Base-by-base conservation (phyloP, 2,329 filamentous ascomycete genomes). In the Colletotrichum gigasporum region DNA sequence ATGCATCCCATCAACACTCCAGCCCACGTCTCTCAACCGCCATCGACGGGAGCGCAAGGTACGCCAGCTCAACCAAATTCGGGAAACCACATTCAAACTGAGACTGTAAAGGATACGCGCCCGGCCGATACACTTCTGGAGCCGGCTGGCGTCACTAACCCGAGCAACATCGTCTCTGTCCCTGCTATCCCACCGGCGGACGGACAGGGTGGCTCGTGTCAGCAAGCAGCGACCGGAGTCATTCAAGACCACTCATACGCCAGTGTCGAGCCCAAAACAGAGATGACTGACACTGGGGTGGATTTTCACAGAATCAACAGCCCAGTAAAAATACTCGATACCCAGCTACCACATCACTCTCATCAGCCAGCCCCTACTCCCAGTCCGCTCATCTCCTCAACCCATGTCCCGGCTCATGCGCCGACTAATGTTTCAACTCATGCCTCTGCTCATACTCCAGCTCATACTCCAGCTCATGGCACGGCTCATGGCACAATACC, bases 21-120 rank as follows among this genome's bases (percentile, higher is more conserved):
- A 16, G 35, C 20, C 30, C 30, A 37, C 28, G 18, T 42, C 16
- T 53, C n/a, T 50, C 62, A 62, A 32, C 28, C 57, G 35, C 34
- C 35, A 28, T 12, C 42, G 28, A 18, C 50, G 7, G 35, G 50
- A 50, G 62, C 51, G 35, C 34, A 65, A 65, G 57, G 62, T 65
- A 65, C 50, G 62, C 56, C 57, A 18, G 28, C 26, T 32, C 57
- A 61, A 50, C 8, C 24, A 16, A 39, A 32, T 6, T 18, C 50
- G 22, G 57, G 26, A 30, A 42, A 20, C 2, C 41, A 61, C 30
- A 55, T 55, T 10, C 57, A 54, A 52, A 42, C 62, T 65, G 62
- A 65, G 50, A 65, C 42, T 51, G 18, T 11, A 55, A 65, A 65
- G 62, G 57, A 55, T 34, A 44, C n/a, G 24, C 2, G 11, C 34